These are phyloP conservation scores for Acer campestre DNA, from an alignment of 345 rosid genomes.

Conservation along the genomic window DNA sequence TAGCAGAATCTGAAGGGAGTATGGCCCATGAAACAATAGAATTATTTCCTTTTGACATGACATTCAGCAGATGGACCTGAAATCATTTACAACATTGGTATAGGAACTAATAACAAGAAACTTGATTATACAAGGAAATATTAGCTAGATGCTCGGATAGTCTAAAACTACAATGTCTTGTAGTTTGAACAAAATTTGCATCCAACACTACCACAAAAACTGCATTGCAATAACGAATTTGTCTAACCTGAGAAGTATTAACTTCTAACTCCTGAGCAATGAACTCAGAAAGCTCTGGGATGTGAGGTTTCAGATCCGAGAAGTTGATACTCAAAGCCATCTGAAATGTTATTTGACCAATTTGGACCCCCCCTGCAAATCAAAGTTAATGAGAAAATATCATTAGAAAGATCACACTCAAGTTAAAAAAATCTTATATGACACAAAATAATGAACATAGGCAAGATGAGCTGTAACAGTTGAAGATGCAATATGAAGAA, in stretches of 20 bases:
- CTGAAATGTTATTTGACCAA: conserved; percentile 66
- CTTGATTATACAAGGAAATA: conserved; percentile 3
- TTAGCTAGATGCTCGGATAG: neutral
- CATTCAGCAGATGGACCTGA: conserved; percentile 66
- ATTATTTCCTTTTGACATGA: conserved; percentile 59
- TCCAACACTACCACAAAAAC: conserved; percentile 4
- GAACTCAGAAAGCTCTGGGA: conserved; percentile 43
- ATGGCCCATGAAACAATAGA: conserved; percentile 60
- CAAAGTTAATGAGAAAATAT: conserved; percentile 19
- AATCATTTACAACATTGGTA: conserved; percentile 18
- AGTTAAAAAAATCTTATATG: neutral
- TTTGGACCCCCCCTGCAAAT: conserved; percentile 45
- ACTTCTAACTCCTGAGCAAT: conserved; percentile 59
- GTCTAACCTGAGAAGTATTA: conserved; percentile 64
- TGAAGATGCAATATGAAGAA: neutral
- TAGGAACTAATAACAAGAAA: neutral
- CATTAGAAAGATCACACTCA: conserved; percentile 12
- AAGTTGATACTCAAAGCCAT: conserved; percentile 51
- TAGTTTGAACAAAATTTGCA: conserved; percentile 6
- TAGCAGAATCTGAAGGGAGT: conserved; percentile 53
- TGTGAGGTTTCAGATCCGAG: conserved; percentile 58
- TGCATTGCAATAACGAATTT: conserved; percentile 11
- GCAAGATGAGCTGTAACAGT: conserved; percentile 1
- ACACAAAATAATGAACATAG: neutral
- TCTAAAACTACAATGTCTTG: neutral